Evolutionary conservation across 2,329 filamentous ascomycete species (phyloP).

Genomic region (Aspergillus sp.): DNA sequence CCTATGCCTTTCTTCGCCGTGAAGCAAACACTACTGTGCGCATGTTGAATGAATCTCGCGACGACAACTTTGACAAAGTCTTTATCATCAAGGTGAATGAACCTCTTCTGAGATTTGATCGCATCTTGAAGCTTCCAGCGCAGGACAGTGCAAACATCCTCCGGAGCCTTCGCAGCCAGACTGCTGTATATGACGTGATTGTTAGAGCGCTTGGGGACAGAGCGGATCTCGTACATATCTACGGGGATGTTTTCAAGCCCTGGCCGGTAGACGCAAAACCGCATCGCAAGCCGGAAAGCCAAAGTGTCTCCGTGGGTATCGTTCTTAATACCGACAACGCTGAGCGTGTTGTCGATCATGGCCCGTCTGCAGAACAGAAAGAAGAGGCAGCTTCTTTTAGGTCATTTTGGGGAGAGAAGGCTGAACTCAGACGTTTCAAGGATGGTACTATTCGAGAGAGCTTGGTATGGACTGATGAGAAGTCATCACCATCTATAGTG

Average conservation of each 20-base stretch:
- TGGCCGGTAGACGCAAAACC: slow-evolving; percentile 53
- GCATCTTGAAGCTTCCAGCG: slow-evolving; percentile 44
- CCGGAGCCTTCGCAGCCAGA: slow-evolving; percentile 32
- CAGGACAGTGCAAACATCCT: slow-evolving; percentile 29
- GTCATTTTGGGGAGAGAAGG: slow-evolving; percentile 91
- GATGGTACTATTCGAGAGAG: slow-evolving; percentile 93
- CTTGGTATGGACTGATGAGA: slow-evolving; percentile 74
- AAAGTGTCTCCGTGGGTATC: slow-evolving; percentile 63
- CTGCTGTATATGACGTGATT: slow-evolving; percentile 63
- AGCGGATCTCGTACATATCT: slow-evolving; percentile 66
- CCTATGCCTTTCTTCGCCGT: slow-evolving; percentile 70
- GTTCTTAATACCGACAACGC: slow-evolving; percentile 72
- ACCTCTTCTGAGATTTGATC: slow-evolving; percentile 57
- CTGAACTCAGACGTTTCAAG: slow-evolving; percentile 90
- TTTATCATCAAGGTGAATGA: slow-evolving; percentile 69
- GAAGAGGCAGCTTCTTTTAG: slow-evolving; percentile 79
- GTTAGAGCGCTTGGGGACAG: slow-evolving; percentile 74
- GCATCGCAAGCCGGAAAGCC: slow-evolving; percentile 28
- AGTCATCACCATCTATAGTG: slow-evolving; percentile 64
- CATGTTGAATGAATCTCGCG: slow-evolving; percentile 70
- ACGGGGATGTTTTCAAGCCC: slow-evolving; percentile 38
- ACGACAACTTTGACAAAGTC: slow-evolving; percentile 79
- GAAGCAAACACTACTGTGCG: slow-evolving; percentile 74
- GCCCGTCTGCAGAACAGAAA: slow-evolving; percentile 82
- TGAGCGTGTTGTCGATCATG: slow-evolving; percentile 78